A percentile compares a stretch with the other conserved stretches of the same genome.
Evolutionary conservation across 345 rosid genomes (phyloP).

Genomic region (Noccaea bulbosa): DNA sequence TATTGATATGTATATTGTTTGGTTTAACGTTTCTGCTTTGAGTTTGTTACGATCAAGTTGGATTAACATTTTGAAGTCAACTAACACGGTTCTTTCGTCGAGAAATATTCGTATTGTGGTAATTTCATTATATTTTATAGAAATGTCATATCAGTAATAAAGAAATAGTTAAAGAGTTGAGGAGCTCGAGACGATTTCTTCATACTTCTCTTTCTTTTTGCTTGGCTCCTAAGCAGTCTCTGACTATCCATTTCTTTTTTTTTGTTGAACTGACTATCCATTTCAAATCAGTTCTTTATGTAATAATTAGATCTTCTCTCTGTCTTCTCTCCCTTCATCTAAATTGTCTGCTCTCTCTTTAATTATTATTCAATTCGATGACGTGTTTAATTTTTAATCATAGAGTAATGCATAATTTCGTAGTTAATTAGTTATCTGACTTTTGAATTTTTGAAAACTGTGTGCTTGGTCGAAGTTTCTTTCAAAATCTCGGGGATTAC

Average conservation of each 20-base stretch:
- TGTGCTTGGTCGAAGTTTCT: slow-evolving; percentile 31
- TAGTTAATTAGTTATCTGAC: slow-evolving; percentile 25
- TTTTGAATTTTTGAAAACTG: slow-evolving; percentile 21
- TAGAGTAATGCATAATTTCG: not conserved
- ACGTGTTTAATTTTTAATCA: not conserved
- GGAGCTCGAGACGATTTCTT: slow-evolving; percentile 39
- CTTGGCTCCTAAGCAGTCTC: slow-evolving; percentile 26
- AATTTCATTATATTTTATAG: not conserved
- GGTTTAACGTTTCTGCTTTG: not conserved
- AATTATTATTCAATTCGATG: not conserved
- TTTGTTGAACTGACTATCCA: slow-evolving; percentile 44
- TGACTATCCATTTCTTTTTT: slow-evolving; percentile 42
- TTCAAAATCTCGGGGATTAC: not conserved
- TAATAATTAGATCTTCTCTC: slow-evolving; percentile 18
- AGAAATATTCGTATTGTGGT: slow-evolving; percentile 6
- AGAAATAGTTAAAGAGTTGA: slow-evolving; percentile 4
- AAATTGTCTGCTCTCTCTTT: slow-evolving; percentile 10
- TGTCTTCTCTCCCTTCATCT: slow-evolving; percentile 21
- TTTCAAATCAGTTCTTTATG: slow-evolving; percentile 17
- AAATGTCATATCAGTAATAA: slow-evolving; percentile 36
- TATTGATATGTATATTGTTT: not conserved
- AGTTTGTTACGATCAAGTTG: slow-evolving; percentile 5
- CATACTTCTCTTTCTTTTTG: slow-evolving; percentile 10
- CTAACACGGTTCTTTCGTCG: not conserved
- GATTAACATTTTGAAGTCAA: slow-evolving; percentile 16